Conservation (phyloP, 768 basidiomycete species). For the Paxillus involutus region DNA sequence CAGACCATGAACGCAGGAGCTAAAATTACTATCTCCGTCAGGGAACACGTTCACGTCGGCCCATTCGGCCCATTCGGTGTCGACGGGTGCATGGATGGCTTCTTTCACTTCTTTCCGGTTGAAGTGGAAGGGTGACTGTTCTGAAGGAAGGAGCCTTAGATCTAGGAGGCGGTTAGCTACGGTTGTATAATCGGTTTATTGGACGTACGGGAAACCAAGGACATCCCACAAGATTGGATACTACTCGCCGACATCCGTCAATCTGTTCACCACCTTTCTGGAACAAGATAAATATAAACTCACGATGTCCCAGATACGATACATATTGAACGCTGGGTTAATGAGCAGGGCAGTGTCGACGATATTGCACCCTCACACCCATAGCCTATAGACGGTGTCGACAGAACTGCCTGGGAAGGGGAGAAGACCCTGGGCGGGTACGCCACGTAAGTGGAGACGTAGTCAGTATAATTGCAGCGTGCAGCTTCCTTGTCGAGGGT, state of each 20-base stretch:
- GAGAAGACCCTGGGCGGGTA: too few species aligned
- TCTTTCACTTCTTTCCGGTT: slow-evolving; percentile 59
- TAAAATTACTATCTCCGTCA: slow-evolving; percentile 57
- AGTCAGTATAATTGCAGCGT: too few species aligned
- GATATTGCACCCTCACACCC: too few species aligned
- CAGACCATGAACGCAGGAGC: slow-evolving; percentile 63
- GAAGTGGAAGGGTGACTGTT: slow-evolving; percentile 69
- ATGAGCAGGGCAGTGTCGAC: too few species aligned
- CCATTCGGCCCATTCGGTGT: slow-evolving; percentile 63
- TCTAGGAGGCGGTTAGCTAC: slow-evolving; percentile 29
- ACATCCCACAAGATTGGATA: slow-evolving; percentile 78
- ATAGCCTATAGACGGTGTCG: too few species aligned
- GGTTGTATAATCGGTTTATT: neutral
- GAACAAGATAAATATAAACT: slow-evolving; percentile 17
- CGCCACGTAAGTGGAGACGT: too few species aligned
- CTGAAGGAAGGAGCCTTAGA: slow-evolving; percentile 55
- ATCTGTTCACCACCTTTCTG: neutral
- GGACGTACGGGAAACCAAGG: slow-evolving; percentile 71
- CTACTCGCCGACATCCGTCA: slow-evolving; percentile 11
- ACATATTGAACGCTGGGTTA: too few species aligned
- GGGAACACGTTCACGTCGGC: slow-evolving; percentile 61
- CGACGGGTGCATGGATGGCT: slow-evolving; percentile 67
- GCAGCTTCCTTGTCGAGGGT: too few species aligned
- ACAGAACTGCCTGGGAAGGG: too few species aligned
- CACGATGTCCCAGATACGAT: slow-evolving; percentile 11